phyloP scores from a whole-genome alignment of 192 early-diverging fungal genomes.

The Coemansia sp. region DNA sequence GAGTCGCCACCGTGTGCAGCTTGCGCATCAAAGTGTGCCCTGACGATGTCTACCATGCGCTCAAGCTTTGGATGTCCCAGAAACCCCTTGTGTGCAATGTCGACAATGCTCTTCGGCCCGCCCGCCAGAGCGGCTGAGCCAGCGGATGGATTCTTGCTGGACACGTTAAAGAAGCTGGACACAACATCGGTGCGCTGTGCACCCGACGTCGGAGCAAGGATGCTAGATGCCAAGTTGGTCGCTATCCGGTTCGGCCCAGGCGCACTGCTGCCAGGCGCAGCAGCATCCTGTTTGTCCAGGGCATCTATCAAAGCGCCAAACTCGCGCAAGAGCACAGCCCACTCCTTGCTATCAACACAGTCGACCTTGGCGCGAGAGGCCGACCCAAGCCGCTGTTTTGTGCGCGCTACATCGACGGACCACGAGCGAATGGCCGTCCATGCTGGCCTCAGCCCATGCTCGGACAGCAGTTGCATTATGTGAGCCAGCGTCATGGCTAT shows the following conservation, averaged over 20 bases:
- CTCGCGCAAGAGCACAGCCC: slow-evolving; percentile 28
- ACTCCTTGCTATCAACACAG: slow-evolving; percentile 52
- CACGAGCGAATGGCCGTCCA: slow-evolving; percentile 41
- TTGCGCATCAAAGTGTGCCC: slow-evolving; percentile 67
- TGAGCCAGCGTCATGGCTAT: slow-evolving; percentile 55
- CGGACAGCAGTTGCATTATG: slow-evolving; percentile 54
- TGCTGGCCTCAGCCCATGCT: slow-evolving; percentile 52
- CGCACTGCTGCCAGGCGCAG: not conserved
- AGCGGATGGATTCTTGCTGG: slow-evolving; percentile 13
- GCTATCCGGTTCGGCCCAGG: not conserved
- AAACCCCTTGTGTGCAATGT: slow-evolving; percentile 37
- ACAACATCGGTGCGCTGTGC: slow-evolving; percentile 38
- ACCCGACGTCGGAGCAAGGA: not conserved
- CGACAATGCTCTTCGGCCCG: slow-evolving; percentile 7
- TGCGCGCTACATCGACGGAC: slow-evolving; percentile 38
- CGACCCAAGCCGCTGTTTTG: slow-evolving; percentile 25
- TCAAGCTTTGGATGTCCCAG: slow-evolving; percentile 84
- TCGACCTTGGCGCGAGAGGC: slow-evolving; percentile 50
- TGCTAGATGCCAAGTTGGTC: not conserved
- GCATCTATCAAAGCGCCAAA: slow-evolving; percentile 32
- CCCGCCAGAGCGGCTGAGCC: not conserved
- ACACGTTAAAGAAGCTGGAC: slow-evolving; percentile 47
- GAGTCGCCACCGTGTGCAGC: slow-evolving; percentile 16
- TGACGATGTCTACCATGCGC: slow-evolving; percentile 61
- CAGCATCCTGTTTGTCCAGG: slow-evolving; percentile 18